Evolutionary conservation across 1,284 basidiomycete species (phyloP), one percentile per base, ranked within the genome.

Genomic region (Melampsora abietis-canadensis): DNA sequence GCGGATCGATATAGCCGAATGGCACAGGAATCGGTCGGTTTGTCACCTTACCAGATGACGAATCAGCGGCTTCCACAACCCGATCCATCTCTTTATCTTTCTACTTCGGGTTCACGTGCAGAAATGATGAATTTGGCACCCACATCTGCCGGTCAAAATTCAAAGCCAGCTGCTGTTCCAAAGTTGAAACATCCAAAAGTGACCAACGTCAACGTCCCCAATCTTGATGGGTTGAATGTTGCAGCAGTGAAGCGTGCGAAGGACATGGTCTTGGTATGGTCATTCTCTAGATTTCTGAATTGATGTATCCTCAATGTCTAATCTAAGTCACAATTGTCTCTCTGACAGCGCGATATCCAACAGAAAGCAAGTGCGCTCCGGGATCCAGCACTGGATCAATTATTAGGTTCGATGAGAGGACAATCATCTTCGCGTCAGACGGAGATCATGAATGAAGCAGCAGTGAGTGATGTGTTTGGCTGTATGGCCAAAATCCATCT

Each of bases 191-290:
- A n/a, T 54, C 51, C 51, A 10, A 27, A 54, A 54, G 51, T 54
- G n/a, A 27, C 51, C 12, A n/a, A 27, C 1, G 21, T 54, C 51
- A 10, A 5, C 6, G 21, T n/a, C 7, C 51, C 51, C 17, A 27
- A 54, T 54, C 14, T 54, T n/a, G 24, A 54, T 54, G 51, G 51
- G 51, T 7, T 21, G 24, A n/a, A 14, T 27, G 6, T 19, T 27
- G 51, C 51, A 3, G 51, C 19, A 54, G 4, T 6, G 30, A 74
- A 15, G 5, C 12, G n/a, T 54, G 44, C n/a, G 59, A 74, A 66
- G 63, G 72, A 74, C 30, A 1, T 17, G 19, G 27, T 66, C 12
- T 66, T 65, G 73, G 66, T 75, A 14, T 62, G 73, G 37, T 54
- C 51, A 54, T 54, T 2, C 7, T 54, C 8, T 8, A 34, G 34